Conservation (phyloP, 208 protist species). For the Leishmania mexicana region DNA sequence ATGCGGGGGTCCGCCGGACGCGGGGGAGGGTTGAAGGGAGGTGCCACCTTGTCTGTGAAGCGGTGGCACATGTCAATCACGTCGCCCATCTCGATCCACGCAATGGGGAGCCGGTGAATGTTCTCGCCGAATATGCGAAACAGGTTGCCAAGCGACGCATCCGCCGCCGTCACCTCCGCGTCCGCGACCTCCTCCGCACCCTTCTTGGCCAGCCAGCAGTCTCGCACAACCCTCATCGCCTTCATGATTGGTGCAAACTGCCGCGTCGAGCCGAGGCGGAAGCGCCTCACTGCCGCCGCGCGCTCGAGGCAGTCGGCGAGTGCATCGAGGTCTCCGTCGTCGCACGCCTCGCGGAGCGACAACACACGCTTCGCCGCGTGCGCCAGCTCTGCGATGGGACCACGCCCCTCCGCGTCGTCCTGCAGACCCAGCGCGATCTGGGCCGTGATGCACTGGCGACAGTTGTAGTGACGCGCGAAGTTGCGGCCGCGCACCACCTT, state of each 20-base stretch:
- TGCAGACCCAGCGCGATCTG: slow-evolving; percentile 89
- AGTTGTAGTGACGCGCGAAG: slow-evolving; percentile 84
- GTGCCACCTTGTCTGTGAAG: slow-evolving; percentile 63
- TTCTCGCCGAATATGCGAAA: slow-evolving; percentile 81
- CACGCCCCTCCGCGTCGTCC: slow-evolving; percentile 57
- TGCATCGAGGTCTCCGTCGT: slow-evolving; percentile 83
- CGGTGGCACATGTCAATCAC: slow-evolving; percentile 89
- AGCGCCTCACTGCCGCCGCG: slow-evolving; percentile 66
- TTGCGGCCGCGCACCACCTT: slow-evolving; percentile 87
- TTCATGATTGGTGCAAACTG: slow-evolving; percentile 87
- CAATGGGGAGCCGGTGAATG: slow-evolving; percentile 87
- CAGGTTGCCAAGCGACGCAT: slow-evolving; percentile 68
- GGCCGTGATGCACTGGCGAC: slow-evolving; percentile 78
- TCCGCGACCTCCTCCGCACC: slow-evolving; percentile 64
- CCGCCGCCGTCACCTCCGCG: slow-evolving; percentile 52
- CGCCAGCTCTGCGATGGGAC: slow-evolving; percentile 85
- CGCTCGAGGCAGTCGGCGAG: slow-evolving; percentile 67
- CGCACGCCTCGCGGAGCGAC: slow-evolving; percentile 47
- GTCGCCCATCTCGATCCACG: slow-evolving; percentile 93
- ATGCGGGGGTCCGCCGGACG: slow-evolving; percentile 89
- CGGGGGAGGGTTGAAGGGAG: slow-evolving; percentile 83
- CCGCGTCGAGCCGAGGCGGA: slow-evolving; percentile 69
- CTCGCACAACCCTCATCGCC: slow-evolving; percentile 79
- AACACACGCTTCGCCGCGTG: slow-evolving; percentile 77
- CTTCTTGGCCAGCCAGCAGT: slow-evolving; percentile 74